Percentiles rank a stretch among this genome's conserved stretches.
Conservation (phyloP, 306 rosid genomes). For the Rubus idaeus region DNA sequence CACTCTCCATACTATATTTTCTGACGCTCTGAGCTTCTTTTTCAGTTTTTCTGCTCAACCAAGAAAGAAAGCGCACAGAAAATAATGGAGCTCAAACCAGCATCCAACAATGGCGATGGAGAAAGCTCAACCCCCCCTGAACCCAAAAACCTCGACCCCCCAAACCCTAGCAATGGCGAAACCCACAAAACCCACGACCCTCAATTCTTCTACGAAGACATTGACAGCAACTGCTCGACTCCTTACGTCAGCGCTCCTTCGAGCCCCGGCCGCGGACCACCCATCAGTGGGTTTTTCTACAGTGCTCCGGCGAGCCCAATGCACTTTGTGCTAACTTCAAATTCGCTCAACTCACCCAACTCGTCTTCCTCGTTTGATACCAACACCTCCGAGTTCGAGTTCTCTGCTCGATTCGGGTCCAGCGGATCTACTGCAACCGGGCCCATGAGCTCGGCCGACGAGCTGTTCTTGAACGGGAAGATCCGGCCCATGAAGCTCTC, state of each 20-base stretch:
- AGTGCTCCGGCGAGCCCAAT: constrained; percentile 96
- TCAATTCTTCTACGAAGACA: constrained; percentile 46
- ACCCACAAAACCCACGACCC: constrained; percentile 15
- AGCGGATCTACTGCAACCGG: constrained; percentile 41
- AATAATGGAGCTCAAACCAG: constrained; percentile 50
- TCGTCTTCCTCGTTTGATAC: constrained; percentile 22
- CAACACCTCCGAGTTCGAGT: constrained; percentile 69
- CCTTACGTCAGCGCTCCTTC: constrained; percentile 97
- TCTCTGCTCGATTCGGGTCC: constrained; percentile 68
- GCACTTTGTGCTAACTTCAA: constrained; percentile 63
- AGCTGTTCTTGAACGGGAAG: constrained; percentile 89
- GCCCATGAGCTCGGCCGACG: constrained; percentile 92
- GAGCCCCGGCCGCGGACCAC: constrained; percentile 75
- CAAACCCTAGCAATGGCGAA: constrained; percentile 34
- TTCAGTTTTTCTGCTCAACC: not conserved
- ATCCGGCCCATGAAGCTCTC: constrained; percentile 96
- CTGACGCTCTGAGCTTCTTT: constrained; percentile 13
- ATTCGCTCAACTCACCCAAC: constrained; percentile 17
- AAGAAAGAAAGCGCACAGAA: not conserved
- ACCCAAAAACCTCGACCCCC: constrained; percentile 19
- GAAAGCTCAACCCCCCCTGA: constrained; percentile 15
- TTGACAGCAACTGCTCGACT: constrained; percentile 83
- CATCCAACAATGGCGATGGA: constrained; percentile 36
- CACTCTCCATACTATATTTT: constrained; percentile 14
- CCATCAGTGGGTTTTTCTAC: constrained; percentile 65